These are phyloP conservation scores for Cryptococcus floricola DNA, from an alignment of 1,284 basidiomycete species.

Conservation along the genomic window DNA sequence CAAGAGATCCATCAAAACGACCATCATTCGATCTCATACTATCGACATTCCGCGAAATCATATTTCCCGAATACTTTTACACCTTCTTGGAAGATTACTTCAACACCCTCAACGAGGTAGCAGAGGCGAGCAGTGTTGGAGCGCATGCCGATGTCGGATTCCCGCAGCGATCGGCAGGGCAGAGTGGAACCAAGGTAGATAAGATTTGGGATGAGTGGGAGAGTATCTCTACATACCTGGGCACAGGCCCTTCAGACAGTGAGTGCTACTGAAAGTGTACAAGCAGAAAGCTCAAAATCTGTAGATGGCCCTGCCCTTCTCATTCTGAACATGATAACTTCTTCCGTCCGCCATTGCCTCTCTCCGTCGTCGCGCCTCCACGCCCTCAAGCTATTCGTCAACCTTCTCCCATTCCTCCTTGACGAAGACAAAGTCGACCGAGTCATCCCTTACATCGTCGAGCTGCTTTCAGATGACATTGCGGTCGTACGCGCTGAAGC, in stretches of 20 bases:
- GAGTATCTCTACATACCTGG: conserved; percentile 38
- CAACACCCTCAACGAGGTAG: conserved; percentile 66
- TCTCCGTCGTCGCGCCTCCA: conserved; percentile 82
- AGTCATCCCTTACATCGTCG: conserved; percentile 85
- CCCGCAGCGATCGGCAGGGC: conserved; percentile 21
- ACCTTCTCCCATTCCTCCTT: conserved; percentile 73
- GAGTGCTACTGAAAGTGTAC: conserved; percentile 7
- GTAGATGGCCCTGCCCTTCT: conserved; percentile 75
- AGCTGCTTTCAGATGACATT: conserved; percentile 79
- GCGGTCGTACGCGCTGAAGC: conserved; percentile 75
- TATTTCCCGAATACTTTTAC: conserved; percentile 91
- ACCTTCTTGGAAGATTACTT: conserved; percentile 89
- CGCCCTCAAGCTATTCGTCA: conserved; percentile 81
- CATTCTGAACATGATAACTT: conserved; percentile 76
- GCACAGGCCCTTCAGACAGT: conserved; percentile 27
- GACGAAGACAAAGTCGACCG: conserved; percentile 96
- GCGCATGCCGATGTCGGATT: conserved; percentile 10
- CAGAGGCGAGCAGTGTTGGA: conserved; percentile 1
- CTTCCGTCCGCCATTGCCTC: conserved; percentile 84
- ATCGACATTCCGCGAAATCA: conserved; percentile 66
- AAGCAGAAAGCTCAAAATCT: background rate
- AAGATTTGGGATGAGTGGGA: conserved; percentile 45
- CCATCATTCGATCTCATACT: conserved; percentile 82
- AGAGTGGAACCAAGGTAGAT: conserved; percentile 38
- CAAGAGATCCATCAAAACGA: conserved; percentile 68